A percentile compares a stretch with the other conserved stretches of the same genome.
Evolutionary conservation across 2,329 filamentous ascomycete genomes (phyloP).

Genomic region (Huntiella omanensis): DNA sequence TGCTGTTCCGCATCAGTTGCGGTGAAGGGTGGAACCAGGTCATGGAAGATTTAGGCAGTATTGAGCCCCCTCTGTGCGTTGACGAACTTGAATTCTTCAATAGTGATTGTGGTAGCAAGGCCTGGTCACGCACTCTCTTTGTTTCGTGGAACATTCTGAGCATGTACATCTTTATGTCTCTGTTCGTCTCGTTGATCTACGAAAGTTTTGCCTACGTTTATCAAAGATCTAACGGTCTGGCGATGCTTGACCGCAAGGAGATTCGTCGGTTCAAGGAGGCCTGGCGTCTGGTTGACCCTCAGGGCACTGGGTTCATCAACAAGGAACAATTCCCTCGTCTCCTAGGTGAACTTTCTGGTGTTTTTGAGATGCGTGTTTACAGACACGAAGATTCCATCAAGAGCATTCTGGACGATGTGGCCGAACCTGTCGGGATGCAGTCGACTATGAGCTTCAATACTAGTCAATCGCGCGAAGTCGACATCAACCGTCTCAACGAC

Average conservation of each 20-base stretch:
- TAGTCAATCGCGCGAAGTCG: slow-evolving; percentile 36
- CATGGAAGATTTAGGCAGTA: slow-evolving; percentile 85
- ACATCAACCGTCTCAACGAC: slow-evolving; percentile 56
- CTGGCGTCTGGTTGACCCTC: slow-evolving; percentile 87
- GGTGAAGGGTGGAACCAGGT: slow-evolving; percentile 93
- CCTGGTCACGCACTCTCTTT: slow-evolving; percentile 79
- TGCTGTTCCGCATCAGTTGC: slow-evolving; percentile 81
- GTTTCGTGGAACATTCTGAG: slow-evolving; percentile 97
- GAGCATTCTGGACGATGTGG: slow-evolving; percentile 73
- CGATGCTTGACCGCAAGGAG: slow-evolving; percentile 77
- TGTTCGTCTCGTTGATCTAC: slow-evolving; percentile 97
- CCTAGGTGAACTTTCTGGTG: slow-evolving; percentile 76
- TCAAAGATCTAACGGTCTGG: slow-evolving; percentile 84
- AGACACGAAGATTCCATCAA: slow-evolving; percentile 73
- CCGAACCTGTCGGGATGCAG: slow-evolving; percentile 23
- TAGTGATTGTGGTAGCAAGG: slow-evolving; percentile 80
- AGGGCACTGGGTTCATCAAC: slow-evolving; percentile 76
- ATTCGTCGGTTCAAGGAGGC: slow-evolving; percentile 95
- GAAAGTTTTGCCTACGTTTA: slow-evolving; percentile 99
- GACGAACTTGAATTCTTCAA: slow-evolving; percentile 53
- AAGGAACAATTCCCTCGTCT: slow-evolving; percentile 79
- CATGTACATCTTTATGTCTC: slow-evolving; percentile 99
- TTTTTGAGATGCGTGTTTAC: slow-evolving; percentile 96
- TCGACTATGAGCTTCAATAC: not conserved
- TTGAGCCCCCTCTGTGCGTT: slow-evolving; percentile 67